A percentile compares a stretch with the other conserved stretches of the same genome.
phyloP scores from a whole-genome alignment of 805 yeast genomes.

The Novakomyces olei region DNA sequence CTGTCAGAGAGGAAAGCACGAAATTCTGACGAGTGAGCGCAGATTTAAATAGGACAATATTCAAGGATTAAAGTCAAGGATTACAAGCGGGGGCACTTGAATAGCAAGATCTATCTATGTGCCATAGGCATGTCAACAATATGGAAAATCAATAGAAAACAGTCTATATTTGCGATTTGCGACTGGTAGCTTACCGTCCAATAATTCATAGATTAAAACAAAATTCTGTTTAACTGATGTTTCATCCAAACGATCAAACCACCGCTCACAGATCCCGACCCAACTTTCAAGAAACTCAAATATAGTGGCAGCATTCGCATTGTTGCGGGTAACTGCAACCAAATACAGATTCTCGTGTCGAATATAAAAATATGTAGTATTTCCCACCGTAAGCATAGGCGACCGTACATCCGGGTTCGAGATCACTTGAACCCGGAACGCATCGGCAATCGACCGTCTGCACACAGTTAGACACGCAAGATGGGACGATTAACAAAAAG shows the following conservation, averaged over 20 bases:
- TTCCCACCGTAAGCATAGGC: constrained; percentile 68
- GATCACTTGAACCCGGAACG: constrained; percentile 81
- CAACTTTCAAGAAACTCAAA: constrained; percentile 58
- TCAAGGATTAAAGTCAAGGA: too few species aligned
- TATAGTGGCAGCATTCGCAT: constrained; percentile 60
- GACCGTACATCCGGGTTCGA: constrained; percentile 38
- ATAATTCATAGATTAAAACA: constrained; percentile 44
- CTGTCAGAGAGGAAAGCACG: too few species aligned
- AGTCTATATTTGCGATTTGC: too few species aligned
- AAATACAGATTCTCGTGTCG: constrained; percentile 43
- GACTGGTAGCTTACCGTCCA: constrained; percentile 24
- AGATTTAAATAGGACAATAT: too few species aligned
- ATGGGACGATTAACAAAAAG: too few species aligned
- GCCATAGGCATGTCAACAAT: too few species aligned
- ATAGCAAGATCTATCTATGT: too few species aligned
- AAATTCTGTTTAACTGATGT: constrained; percentile 41
- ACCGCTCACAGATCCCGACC: constrained; percentile 28
- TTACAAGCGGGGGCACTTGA: too few species aligned
- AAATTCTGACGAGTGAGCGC: too few species aligned
- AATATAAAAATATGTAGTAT: constrained; percentile 73
- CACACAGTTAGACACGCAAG: neutral
- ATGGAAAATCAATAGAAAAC: too few species aligned
- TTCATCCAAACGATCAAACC: constrained; percentile 24
- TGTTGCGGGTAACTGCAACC: constrained; percentile 75
- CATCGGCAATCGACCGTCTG: constrained; percentile 27